Conservation (phyloP, 805 yeast genomes). For the Wickerhamomyces subpelliculosus region DNA sequence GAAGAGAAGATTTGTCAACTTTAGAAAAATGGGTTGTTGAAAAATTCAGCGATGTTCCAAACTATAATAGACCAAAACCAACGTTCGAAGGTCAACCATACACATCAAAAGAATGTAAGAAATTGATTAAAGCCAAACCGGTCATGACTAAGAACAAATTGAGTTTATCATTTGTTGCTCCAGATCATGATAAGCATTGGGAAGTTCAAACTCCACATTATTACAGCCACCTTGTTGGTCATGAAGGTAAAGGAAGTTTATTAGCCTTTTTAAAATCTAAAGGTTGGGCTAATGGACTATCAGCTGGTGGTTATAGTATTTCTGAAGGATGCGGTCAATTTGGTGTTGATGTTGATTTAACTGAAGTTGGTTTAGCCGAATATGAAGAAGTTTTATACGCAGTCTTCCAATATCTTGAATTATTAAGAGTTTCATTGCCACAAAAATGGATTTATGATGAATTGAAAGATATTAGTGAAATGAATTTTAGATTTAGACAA, state of each 20-base stretch:
- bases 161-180: conserved; percentile 64
- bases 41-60: conserved; percentile 57
- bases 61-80: conserved; percentile 28
- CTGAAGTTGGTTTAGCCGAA: conserved; percentile 60
- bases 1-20: conserved; percentile 70
- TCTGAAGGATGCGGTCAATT: conserved; percentile 65
- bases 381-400: conserved; percentile 54
- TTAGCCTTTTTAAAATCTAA: conserved; percentile 58
- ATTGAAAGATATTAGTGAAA: conserved; percentile 55
- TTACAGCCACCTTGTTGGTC: conserved; percentile 80
- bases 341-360: conserved; percentile 66
- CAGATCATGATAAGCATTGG: conserved; percentile 69
- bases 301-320: conserved; percentile 63
- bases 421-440: conserved; percentile 53
- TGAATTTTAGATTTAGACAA: conserved; percentile 75
- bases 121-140: conserved; percentile 63
- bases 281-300: conserved; percentile 76
- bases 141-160: conserved; percentile 72
- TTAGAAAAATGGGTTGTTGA: conserved; percentile 65
- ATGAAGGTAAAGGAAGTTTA: conserved; percentile 85
- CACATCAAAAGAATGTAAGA: conserved; percentile 40
- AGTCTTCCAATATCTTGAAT: conserved; percentile 66
- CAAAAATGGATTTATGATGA: conserved; percentile 80
- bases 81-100: conserved; percentile 42
- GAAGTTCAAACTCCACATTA: conserved; percentile 63